A percentile compares a stretch with the other conserved stretches of the same genome.
Evolutionary conservation across 805 yeast species (phyloP).

Genomic region (Saccharomycopsis malanga): DNA sequence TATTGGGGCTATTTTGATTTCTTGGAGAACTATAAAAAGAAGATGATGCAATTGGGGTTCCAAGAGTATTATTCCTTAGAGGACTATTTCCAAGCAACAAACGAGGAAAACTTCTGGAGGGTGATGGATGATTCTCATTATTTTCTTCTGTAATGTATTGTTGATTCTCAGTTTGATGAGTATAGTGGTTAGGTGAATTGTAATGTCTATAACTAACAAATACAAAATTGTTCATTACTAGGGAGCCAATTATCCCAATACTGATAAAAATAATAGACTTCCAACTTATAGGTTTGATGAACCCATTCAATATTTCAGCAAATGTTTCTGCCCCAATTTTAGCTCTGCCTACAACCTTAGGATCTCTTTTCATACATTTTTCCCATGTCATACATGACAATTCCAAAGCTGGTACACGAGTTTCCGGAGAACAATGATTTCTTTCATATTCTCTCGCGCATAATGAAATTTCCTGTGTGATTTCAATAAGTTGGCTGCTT

Average conservation of each 20-base stretch:
- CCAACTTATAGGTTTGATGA: slow-evolving; percentile 63
- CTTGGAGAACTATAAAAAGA: background rate
- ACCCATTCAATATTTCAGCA: slow-evolving; percentile 76
- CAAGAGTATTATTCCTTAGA: background rate
- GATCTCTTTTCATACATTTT: slow-evolving; percentile 76
- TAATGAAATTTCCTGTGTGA: slow-evolving; percentile 52
- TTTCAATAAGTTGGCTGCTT: slow-evolving; percentile 52
- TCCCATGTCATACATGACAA: slow-evolving; percentile 66
- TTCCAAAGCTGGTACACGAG: slow-evolving; percentile 70
- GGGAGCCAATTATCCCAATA: slow-evolving; percentile 38
- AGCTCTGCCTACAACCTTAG: slow-evolving; percentile 58
- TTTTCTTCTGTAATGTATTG: background rate
- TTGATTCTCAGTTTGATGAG: background rate
- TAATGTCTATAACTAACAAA: slow-evolving; percentile 28
- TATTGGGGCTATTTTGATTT: background rate
- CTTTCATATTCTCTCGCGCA: slow-evolving; percentile 65
- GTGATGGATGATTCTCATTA: background rate
- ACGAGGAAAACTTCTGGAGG: background rate
- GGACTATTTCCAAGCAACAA: background rate
- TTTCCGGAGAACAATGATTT: slow-evolving; percentile 62
- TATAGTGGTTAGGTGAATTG: background rate
- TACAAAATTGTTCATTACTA: slow-evolving; percentile 15
- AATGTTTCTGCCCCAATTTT: slow-evolving; percentile 72
- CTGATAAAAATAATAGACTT: slow-evolving; percentile 51
- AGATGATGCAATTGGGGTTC: background rate